Base-by-base conservation (phyloP, 2,329 filamentous ascomycete species). In the Pseudomassariella vexata region DNA sequence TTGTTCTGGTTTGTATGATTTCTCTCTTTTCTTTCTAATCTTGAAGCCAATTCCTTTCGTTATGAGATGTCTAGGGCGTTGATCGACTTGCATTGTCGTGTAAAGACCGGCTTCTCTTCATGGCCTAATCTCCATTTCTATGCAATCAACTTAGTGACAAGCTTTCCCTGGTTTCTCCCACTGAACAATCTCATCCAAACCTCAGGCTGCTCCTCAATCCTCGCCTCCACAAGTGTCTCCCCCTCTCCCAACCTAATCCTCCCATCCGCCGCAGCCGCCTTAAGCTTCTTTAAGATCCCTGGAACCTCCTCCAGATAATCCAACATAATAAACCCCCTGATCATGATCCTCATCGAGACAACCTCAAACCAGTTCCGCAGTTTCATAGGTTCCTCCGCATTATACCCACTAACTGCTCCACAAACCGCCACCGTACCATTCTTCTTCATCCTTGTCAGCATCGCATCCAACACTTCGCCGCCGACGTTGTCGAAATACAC, bases 401-500 rank as follows among this genome's bases (percentile, higher is more conserved):
- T 33, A 19, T 33, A 33, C 6, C 24, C 16, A 2, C 23, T 26
- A n/a, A 20, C 17, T 8, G 23, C 31, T 9, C 24, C 31, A n/a
- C 31, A 33, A 6, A 33, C 24, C 11, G 24, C 18, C 4, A 21
- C 14, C 7, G 12, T 25, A 11, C 23, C 24, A 10, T 27, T 40
- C 14, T 47, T 50, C 49, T 59, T 59, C 42, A 68, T 52, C 22
- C 60, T 56, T 16, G 51, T 45, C 10, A 70, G 50, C 55, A 65
- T 62, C 20, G 64, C 47, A 35, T 70, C 65, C 27, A 70, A 51
- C 22, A 70, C 63, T 19, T 56, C 48, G 4, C 66, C 67, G 6
- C 68, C 67, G 3, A 70, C 65, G 38, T 70, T 70, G 45, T 71
- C 68, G 34, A 65, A 68, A 44, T 65, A 71, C 6, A 72, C 55